Base-by-base conservation (phyloP, 208 protist genomes). In the Borovskyia barvae region DNA sequence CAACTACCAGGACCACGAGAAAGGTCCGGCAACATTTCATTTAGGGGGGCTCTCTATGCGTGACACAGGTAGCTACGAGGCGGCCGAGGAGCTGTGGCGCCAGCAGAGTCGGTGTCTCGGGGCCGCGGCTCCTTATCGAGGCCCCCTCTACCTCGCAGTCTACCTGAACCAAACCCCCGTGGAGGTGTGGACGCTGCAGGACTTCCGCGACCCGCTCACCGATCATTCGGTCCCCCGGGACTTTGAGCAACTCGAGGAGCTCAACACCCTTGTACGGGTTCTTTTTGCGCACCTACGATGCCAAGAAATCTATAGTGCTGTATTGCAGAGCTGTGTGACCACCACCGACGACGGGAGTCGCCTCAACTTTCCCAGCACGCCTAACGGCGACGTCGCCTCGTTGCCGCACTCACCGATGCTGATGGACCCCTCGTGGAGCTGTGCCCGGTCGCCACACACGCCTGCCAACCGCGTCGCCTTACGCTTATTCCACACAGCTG, bases 181-280 rank as follows among this genome's bases (percentile, higher is more conserved):
- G 15, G 72, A 84, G 39, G 60, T 72, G 50, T 84, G 77, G 74
- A 70, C 56, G 32, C 45, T 84, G 28, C 59, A 74, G 55, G 73
- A 80, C 56, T 84, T 72, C 48, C 75, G 75, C 32, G 65, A 82
- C 7, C 54, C 57, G 5, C 42, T 46, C 36, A 78, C 66, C 4
- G 57, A 75, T n/a, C 50, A 74, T 60, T 77, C 69, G n/a, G 51
- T 78, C 1, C 61, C 64, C 12, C 72, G 42, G 24, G 57, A 60
- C 37, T 62, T 64, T 49, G 66, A 82, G 25, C 66, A 82, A 41
- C 56, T 78, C 25, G 70, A 71, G 43, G 47, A 57, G 47, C 62
- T 82, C 41, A 73, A 82, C 58, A 66, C 55, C 17, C 49, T 82
- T 2, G 66, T 67, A 7, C 75, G 75, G 28, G 61, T 82, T 22